Percentiles rank a stretch among this genome's conserved stretches.
These are phyloP conservation scores for Aspergillus quadrilineatus DNA, from an alignment of 2,329 filamentous ascomycete species.

Conservation along the genomic window DNA sequence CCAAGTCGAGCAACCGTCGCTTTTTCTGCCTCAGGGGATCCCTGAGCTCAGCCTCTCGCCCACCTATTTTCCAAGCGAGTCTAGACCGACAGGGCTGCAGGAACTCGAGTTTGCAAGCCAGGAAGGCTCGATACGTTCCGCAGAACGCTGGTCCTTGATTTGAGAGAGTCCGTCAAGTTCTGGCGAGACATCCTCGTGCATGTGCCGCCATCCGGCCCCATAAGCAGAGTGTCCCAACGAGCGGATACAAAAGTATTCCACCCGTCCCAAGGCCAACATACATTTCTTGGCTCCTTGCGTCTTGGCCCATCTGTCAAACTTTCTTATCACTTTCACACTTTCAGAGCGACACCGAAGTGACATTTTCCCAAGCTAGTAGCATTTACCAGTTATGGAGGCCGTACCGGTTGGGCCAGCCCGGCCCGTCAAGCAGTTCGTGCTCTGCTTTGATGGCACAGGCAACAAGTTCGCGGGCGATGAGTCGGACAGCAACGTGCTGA, in stretches of 20 bases:
- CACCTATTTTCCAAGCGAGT: constrained; percentile 1
- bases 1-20: constrained; percentile 11
- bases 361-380: not conserved
- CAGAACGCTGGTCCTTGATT: constrained; percentile 2
- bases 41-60: not conserved
- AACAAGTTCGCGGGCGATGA: constrained; percentile 46
- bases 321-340: not conserved
- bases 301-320: constrained; percentile 3
- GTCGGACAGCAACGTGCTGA: constrained; percentile 49
- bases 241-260: constrained; percentile 1
- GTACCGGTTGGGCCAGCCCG: constrained; percentile 10
- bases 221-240: not conserved
- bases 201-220: constrained; percentile 4
- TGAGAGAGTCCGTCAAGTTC: constrained; percentile 1
- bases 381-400: constrained; percentile 10
- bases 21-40: constrained; percentile 3
- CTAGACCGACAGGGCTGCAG: constrained; percentile 14
- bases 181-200: constrained; percentile 8
- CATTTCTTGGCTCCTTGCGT: constrained; percentile 10
- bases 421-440: constrained; percentile 40
- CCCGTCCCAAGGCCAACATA: constrained; percentile 2
- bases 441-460: constrained; percentile 48
- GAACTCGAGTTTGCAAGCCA: constrained; percentile 8
- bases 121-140: constrained; percentile 6
- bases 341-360: not conserved